Percentiles rank a stretch among this genome's conserved stretches.
phyloP scores from a whole-genome alignment of 768 basidiomycete species.

The Hygrocybe punicea region DNA sequence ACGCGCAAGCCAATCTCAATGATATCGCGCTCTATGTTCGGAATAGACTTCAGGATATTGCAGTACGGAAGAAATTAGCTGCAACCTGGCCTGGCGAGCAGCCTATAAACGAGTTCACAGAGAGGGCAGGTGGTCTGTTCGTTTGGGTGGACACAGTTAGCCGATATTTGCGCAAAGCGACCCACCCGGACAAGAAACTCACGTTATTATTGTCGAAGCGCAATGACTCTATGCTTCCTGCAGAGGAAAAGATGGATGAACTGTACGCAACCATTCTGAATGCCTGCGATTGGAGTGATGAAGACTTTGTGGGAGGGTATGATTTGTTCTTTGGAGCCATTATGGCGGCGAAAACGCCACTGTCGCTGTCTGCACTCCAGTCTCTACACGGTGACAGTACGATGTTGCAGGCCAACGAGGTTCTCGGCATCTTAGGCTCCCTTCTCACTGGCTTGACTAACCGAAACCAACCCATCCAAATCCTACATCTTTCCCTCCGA shows the following conservation, averaged over 20 bases:
- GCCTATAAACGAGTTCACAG: conserved; percentile 2
- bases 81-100: conserved; percentile 15
- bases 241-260: conserved; percentile 2
- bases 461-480: not conserved
- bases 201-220: not conserved
- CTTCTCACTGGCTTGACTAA: not conserved
- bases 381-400: not conserved
- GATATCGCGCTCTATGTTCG: conserved; percentile 7
- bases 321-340: conserved; percentile 4
- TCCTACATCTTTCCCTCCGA: not conserved
- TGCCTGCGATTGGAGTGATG: conserved; percentile 2
- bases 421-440: not conserved
- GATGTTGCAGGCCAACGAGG: not conserved
- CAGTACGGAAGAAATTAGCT: not conserved
- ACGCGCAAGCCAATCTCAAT: not conserved
- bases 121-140: conserved; percentile 17
- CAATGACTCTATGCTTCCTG: not conserved
- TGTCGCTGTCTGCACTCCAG: not conserved
- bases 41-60: not conserved
- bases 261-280: conserved; percentile 3
- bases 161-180: conserved; percentile 6
- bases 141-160: conserved; percentile 21
- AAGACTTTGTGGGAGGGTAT: conserved; percentile 2
- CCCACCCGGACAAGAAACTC: not conserved
- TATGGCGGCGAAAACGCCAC: conserved; percentile 4